Evolutionary conservation across 768 basidiomycete species (phyloP), one percentile per base, ranked within the genome.

Genomic region (Mycena albidolilacea): DNA sequence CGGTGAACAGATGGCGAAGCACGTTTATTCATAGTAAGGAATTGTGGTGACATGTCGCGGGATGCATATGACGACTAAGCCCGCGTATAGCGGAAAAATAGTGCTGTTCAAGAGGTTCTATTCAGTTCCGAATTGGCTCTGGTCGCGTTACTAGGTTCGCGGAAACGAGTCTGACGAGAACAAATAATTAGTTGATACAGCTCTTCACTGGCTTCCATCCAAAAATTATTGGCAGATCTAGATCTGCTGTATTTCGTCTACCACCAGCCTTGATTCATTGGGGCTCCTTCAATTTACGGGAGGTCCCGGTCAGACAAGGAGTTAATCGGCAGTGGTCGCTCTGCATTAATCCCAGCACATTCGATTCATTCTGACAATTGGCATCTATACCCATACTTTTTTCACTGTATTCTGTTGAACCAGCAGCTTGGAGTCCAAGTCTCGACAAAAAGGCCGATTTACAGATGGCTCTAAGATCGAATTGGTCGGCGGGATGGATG

Each of bases 71-170:
- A 37, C 55, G 15, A 1, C 30, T 4, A 37, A 57, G 55, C 30
- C 55, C 57, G 57, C 19, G 57, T 39, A 59, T 10, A 19, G 15
- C 57, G 57, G 57, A 59, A 37, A 14, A 57, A 37, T n/a, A 57
- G 21, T 55, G 55, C 55, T 37, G 35, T 57, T 57, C 35, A 57
- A 57, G 35, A 54, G 3, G 52, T 30, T 50, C 48, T n/a, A 50
- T 50, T 50, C 41, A 48, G 5, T 52, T n/a, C 50, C 50, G n/a
- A 52, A 21, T 54, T n/a, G 48, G 19, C 48, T 50, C n/a, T 50
- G 48, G 48, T 50, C 11, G 21, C 23, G 23, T 15, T 54, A 12
- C 10, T 54, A 23, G 52, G n/a, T 21, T n/a, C 52, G 5, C 52
- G 50, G 50, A n/a, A 50, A 50, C 23, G 11, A 54, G 52, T 1